Evolutionary conservation across 768 basidiomycete species (phyloP).

Genomic region (Chalciporus piperatus): DNA sequence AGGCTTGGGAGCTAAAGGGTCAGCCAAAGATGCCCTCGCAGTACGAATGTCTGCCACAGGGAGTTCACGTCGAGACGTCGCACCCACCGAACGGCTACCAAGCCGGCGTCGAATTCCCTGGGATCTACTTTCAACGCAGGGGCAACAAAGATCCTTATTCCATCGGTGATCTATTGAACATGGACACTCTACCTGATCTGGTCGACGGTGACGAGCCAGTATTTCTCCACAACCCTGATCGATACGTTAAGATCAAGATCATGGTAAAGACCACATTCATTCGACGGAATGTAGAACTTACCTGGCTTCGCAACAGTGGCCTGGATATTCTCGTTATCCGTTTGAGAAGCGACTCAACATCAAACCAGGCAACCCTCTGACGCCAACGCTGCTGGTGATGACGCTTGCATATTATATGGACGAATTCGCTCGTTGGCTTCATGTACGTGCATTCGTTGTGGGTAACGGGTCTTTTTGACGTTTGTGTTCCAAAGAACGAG

Average conservation of each 20-base stretch:
- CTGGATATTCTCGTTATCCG: slow-evolving; percentile 41
- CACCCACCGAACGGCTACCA: slow-evolving; percentile 6
- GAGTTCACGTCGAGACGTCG: slow-evolving; percentile 13
- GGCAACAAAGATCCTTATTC: slow-evolving; percentile 26
- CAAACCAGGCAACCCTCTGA: slow-evolving; percentile 29
- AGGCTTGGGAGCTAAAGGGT: slow-evolving; percentile 4
- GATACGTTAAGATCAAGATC: slow-evolving; percentile 36
- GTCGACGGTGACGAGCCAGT: slow-evolving; percentile 19
- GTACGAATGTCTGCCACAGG: slow-evolving; percentile 24
- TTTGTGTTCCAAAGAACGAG: slow-evolving; percentile 19
- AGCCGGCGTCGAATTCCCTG: slow-evolving; percentile 17
- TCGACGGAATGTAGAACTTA: not conserved
- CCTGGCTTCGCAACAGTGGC: slow-evolving; percentile 37
- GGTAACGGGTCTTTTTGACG: not conserved
- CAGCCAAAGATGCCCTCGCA: not conserved
- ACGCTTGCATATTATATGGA: slow-evolving; percentile 30
- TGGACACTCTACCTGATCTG: slow-evolving; percentile 26
- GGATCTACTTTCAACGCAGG: slow-evolving; percentile 33
- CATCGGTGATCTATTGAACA: slow-evolving; percentile 20
- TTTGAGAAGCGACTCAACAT: slow-evolving; percentile 38
- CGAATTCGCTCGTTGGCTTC: slow-evolving; percentile 30
- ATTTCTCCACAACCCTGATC: slow-evolving; percentile 17
- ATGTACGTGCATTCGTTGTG: slow-evolving; percentile 24
- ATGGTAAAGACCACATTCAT: slow-evolving; percentile 24
- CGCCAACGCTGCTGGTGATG: slow-evolving; percentile 31